Percentiles rank a stretch among this genome's conserved stretches.
Evolutionary conservation across 768 basidiomycete genomes (phyloP).

Genomic region (Obba rivulosa): DNA sequence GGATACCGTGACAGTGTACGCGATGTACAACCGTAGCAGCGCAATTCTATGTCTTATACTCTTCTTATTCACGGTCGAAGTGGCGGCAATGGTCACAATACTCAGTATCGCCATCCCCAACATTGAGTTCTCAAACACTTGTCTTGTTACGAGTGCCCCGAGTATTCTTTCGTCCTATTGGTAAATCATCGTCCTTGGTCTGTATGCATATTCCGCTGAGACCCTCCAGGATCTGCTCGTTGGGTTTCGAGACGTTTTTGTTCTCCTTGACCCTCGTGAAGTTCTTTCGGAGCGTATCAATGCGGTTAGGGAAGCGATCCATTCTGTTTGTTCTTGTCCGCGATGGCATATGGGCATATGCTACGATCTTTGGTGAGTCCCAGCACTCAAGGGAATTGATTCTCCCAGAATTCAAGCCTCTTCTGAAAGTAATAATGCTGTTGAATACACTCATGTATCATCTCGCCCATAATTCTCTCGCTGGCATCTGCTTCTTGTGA

Average conservation of each 20-base stretch:
- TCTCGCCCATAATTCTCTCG: conserved; percentile 5
- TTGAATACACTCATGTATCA: conserved; percentile 15
- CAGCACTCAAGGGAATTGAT: no score
- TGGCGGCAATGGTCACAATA: conserved; percentile 2
- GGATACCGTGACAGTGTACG: conserved; percentile 2
- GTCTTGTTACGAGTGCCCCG: conserved; percentile 4
- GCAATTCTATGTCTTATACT: neutral
- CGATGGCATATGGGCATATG: conserved; percentile 8
- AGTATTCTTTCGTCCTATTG: conserved; percentile 1
- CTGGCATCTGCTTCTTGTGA: conserved; percentile 13
- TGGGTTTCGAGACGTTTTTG: conserved; percentile 6
- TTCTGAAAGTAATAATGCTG: conserved; percentile 9
- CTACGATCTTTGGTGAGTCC: conserved; percentile 4
- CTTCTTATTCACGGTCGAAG: conserved; percentile 2
- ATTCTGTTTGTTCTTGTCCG: neutral
- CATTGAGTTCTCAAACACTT: conserved; percentile 1
- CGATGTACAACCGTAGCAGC: conserved; percentile 5
- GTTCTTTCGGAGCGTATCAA: neutral
- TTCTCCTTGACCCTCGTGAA: conserved; percentile 5
- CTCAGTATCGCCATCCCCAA: conserved; percentile 3
- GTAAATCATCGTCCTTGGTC: no score
- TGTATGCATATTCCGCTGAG: neutral
- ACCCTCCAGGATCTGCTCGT: neutral
- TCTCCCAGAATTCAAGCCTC: no score
- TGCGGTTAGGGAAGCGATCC: no score